Conservation (phyloP, 2,329 filamentous ascomycete species). For the Colletotrichum acutatum region DNA sequence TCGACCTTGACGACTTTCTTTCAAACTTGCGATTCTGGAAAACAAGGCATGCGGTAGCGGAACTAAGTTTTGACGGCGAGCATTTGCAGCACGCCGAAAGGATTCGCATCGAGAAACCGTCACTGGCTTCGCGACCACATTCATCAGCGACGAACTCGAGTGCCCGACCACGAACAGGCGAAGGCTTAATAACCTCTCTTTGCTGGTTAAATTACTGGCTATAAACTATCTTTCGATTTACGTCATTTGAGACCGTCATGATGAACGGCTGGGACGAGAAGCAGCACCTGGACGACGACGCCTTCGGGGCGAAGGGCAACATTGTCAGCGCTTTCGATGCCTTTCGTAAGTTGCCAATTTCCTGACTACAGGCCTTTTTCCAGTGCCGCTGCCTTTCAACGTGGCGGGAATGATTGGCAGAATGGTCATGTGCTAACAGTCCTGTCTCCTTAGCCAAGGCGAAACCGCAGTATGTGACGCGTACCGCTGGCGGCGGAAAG, state of each 20-base stretch:
- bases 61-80: constrained; percentile 15
- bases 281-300: constrained; percentile 76
- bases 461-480: constrained; percentile 90
- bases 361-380: background rate
- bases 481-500: constrained; percentile 87
- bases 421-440: constrained; percentile 37
- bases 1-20: background rate
- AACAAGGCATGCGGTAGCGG: constrained; percentile 30
- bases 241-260: constrained; percentile 1
- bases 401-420: background rate
- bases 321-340: constrained; percentile 93
- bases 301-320: constrained; percentile 79
- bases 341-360: constrained; percentile 76
- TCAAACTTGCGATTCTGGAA: background rate
- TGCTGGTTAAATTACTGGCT: background rate
- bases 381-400: background rate
- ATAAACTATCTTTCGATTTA: background rate
- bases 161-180: background rate
- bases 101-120: constrained; percentile 6
- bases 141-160: background rate
- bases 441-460: constrained; percentile 77
- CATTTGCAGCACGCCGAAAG: constrained; percentile 32
- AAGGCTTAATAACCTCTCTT: background rate
- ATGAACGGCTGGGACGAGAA: constrained; percentile 86
- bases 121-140: background rate